Base-by-base conservation (phyloP, 306 rosid species). In the Trichosanthes truncata region DNA sequence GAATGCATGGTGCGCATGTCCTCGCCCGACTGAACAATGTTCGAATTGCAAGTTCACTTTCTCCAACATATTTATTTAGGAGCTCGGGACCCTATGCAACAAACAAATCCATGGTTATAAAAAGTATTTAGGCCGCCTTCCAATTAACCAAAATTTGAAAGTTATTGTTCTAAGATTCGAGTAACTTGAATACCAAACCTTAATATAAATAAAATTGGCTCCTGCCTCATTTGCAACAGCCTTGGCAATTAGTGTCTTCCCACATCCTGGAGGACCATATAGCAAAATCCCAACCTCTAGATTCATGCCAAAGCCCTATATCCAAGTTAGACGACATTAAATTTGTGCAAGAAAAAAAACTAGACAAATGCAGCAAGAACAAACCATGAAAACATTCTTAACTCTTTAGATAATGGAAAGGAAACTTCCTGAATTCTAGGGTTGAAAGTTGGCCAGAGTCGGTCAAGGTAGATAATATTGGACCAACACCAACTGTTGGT, bases 261-360 rank as follows among this genome's bases (percentile, higher is more conserved):
- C 98, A 80, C 98, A 91, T 45, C 97, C 97, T 21, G 98, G 98
- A 57, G 98, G 98, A 36, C 98, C 98, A 80, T 89, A 93, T 18
- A 93, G 96, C 80, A 33, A 81, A 40, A 52, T 18, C 31, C 97
- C 98, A 0, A 91, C 82, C 84, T 87, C 97, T 23, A 84, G 84
- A 81, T 87, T 82, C 75, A 90, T 69, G 79, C 95, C 92, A 74
- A 89, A 76, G 73, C 77, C 89, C 97, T 91, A 86, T 68, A 81
- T 53, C 72, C 53, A 78, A 38, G 10, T 81, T 21, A 82, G 80
- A 81, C 8, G 41, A 83, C 43, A 57, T 36, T 40, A 36, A 40
- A 68, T 61, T 29, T 61, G 38, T 29, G 1, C 0, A 1, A 1
- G 40, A 29, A 5, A 13, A 26, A 61, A 4, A 26, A n/a, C n/a